Evolutionary conservation across 805 yeast genomes (phyloP).

Genomic region (Pichia insulana): DNA sequence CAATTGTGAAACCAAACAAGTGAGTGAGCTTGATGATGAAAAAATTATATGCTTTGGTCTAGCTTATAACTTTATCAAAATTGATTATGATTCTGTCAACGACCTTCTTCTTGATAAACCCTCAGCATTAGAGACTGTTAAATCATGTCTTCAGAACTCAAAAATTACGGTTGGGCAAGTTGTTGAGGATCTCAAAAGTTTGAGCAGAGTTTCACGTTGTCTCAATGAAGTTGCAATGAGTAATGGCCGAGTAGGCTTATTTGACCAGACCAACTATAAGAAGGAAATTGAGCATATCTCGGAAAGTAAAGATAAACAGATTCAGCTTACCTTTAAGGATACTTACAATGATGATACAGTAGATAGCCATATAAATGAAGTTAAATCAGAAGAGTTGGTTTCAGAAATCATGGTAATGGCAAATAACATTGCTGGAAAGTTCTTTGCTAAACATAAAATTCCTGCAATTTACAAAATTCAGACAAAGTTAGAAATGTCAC

Average conservation of each 20-base stretch:
- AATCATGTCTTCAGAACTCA: constrained; percentile 3
- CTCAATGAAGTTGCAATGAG: constrained; percentile 26
- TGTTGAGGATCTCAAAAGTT: constrained; percentile 28
- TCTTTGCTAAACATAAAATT: constrained; percentile 34
- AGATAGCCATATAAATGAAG: constrained; percentile 7
- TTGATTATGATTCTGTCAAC: constrained; percentile 62
- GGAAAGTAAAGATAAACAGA: constrained; percentile 19
- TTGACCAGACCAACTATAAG: constrained; percentile 15
- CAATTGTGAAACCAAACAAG: constrained; percentile 16
- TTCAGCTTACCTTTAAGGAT: constrained; percentile 19
- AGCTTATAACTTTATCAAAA: constrained; percentile 38
- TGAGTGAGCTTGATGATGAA: constrained; percentile 16
- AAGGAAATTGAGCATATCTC: constrained; percentile 17
- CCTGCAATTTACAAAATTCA: constrained; percentile 44
- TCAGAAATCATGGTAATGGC: constrained; percentile 80
- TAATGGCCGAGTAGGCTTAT: constrained; percentile 29
- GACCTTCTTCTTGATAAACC: constrained; percentile 29
- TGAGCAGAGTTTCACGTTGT: constrained; percentile 27
- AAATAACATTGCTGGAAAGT: constrained; percentile 50
- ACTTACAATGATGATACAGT: constrained; percentile 10
- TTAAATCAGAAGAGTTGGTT: constrained; percentile 56
- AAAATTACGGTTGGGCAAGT: constrained; percentile 7
- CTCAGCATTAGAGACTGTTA: constrained; percentile 7
- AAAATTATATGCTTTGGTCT: constrained; percentile 32
- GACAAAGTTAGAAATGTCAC: constrained; percentile 18